A percentile compares a stretch with the other conserved stretches of the same genome.
phyloP scores from a whole-genome alignment of 2,329 filamentous ascomycete species.

The Verruconis gallopava region DNA sequence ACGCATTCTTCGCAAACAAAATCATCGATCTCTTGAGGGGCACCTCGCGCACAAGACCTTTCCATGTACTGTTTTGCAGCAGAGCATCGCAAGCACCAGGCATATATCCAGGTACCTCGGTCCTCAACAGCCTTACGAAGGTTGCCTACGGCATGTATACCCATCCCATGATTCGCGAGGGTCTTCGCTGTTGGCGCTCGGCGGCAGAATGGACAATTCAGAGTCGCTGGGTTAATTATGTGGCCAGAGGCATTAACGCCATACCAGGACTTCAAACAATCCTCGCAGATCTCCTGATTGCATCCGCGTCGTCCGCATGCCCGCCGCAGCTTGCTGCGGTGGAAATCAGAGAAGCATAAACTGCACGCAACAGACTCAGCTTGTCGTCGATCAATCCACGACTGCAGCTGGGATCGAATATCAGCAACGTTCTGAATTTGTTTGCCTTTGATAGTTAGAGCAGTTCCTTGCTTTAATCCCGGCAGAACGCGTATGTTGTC shows the following conservation, averaged over 20 bases:
- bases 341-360: conserved; percentile 32
- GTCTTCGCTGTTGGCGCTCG: conserved; percentile 28
- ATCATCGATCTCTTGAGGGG: conserved; percentile 22
- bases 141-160: conserved; percentile 25
- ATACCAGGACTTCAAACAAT: conserved; percentile 34
- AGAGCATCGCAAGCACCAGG: conserved; percentile 34
- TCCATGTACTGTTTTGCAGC: conserved; percentile 31
- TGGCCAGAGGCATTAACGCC: conserved; percentile 31
- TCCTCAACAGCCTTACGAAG: conserved; percentile 28
- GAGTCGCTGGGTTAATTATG: conserved; percentile 36
- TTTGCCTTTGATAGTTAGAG: conserved; percentile 31
- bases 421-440: conserved; percentile 28
- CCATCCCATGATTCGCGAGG: conserved; percentile 24
- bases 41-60: conserved; percentile 31
- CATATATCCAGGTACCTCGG: conserved; percentile 33
- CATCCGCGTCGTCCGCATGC: conserved; percentile 37
- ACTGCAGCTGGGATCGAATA: conserved; percentile 23
- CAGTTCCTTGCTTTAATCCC: conserved; percentile 18
- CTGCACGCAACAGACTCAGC: conserved; percentile 30
- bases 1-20: conserved; percentile 33
- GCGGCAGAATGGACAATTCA: conserved; percentile 39
- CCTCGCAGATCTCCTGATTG: conserved; percentile 29
- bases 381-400: conserved; percentile 27
- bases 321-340: conserved; percentile 25
- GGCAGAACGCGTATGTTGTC: not conserved